phyloP scores from a whole-genome alignment of 2,329 filamentous ascomycete genomes.

The Alternaria arborescens region DNA sequence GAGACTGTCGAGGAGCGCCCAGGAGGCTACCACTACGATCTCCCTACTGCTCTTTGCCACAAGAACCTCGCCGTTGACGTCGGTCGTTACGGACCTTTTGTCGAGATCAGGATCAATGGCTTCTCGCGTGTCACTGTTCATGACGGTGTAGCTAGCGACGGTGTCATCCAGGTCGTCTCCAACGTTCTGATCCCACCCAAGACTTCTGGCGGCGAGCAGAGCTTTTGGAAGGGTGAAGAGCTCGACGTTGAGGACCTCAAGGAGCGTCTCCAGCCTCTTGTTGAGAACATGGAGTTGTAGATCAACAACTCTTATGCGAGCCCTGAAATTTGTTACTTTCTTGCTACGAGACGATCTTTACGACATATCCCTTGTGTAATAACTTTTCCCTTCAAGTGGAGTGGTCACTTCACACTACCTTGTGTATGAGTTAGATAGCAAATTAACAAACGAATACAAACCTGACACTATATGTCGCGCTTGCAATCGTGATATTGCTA shows the following conservation, averaged over 20 bases:
- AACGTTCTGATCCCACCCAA: conserved; percentile 80
- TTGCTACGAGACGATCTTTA: conserved; percentile 10
- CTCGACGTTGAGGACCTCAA: conserved; percentile 69
- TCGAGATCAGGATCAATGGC: conserved; percentile 78
- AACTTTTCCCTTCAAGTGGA: background rate
- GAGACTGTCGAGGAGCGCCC: conserved; percentile 28
- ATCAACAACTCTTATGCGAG: background rate
- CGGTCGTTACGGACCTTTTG: conserved; percentile 70
- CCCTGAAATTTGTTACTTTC: background rate
- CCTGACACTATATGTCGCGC: background rate
- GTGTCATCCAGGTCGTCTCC: conserved; percentile 80
- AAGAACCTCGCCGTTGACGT: conserved; percentile 77
- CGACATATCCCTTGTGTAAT: conserved; percentile 3
- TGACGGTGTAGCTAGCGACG: conserved; percentile 78
- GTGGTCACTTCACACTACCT: conserved; percentile 3
- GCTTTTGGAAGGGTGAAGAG: conserved; percentile 57
- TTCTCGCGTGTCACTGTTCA: conserved; percentile 70
- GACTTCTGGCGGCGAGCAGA: conserved; percentile 47
- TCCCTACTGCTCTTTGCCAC: conserved; percentile 75
- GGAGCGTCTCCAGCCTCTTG: conserved; percentile 55
- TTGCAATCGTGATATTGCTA: background rate
- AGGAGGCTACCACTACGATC: conserved; percentile 69
- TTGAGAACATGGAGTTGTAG: conserved; percentile 46
- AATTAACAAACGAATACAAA: background rate
- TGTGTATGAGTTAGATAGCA: background rate